A percentile compares a stretch with the other conserved stretches of the same genome.
Conservation (phyloP, 495 filamentous ascomycete genomes). For the Bathelium albidoporum region DNA sequence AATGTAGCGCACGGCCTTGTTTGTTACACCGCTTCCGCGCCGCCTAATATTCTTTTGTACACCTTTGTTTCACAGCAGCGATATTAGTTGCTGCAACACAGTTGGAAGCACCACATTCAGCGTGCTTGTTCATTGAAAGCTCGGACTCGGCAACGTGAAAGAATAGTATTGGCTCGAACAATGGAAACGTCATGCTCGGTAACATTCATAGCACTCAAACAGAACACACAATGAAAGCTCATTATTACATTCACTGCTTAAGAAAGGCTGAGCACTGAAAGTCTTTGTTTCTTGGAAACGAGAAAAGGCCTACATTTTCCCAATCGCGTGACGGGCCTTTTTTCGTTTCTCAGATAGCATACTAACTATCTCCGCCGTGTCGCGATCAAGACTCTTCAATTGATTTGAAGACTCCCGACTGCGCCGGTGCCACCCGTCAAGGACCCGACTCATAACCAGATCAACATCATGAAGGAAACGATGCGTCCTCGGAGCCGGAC, state of each 20-base stretch:
- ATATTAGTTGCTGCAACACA: background rate
- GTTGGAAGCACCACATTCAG: background rate
- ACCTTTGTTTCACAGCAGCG: background rate
- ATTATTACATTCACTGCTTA: background rate
- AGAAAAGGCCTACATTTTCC: background rate
- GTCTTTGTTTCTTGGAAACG: background rate
- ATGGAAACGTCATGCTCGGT: constrained; percentile 13
- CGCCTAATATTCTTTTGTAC: background rate
- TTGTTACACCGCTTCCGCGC: background rate
- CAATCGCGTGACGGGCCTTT: background rate
- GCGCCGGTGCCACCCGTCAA: background rate
- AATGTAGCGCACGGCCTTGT: too few relatives aligned
- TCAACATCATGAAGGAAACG: background rate
- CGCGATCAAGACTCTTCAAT: background rate
- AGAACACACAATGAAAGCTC: constrained; percentile 6
- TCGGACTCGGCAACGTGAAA: background rate
- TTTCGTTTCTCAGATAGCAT: background rate
- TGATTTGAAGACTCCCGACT: background rate
- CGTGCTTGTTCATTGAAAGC: background rate
- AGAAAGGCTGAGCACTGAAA: background rate
- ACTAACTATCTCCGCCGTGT: background rate
- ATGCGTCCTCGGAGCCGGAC: background rate
- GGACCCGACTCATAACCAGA: background rate
- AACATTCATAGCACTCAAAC: constrained; percentile 21
- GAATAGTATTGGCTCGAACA: background rate